A percentile compares a stretch with the other conserved stretches of the same genome.
Evolutionary conservation across 306 rosid species (phyloP).

Genomic region (Citrullus mucosospermus): DNA sequence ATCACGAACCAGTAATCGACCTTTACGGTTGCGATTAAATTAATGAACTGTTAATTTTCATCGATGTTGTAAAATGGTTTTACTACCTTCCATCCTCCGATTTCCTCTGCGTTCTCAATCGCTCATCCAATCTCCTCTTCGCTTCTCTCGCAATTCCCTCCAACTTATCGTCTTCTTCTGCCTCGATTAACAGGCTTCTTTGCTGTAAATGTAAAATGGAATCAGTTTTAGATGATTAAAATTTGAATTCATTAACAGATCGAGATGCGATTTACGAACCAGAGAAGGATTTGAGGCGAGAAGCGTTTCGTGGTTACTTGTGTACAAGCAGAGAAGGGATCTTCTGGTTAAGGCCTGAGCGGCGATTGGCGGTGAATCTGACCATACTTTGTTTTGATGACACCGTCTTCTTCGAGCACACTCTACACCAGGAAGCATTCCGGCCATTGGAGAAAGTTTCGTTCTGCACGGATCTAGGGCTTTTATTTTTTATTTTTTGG

Average conservation of each 20-base stretch:
- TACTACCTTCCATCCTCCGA: constrained; percentile 16
- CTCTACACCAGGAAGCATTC: constrained; percentile 88
- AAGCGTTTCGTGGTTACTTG: constrained; percentile 34
- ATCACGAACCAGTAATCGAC: not conserved
- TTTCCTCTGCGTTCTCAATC: constrained; percentile 26
- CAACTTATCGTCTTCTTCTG: constrained; percentile 32
- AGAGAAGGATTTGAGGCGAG: constrained; percentile 19
- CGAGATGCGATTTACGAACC: constrained; percentile 15
- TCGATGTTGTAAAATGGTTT: not conserved
- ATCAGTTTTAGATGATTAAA: not conserved
- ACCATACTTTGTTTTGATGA: constrained; percentile 20
- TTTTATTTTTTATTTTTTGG: not conserved
- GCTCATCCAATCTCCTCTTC: constrained; percentile 59
- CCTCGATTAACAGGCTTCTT: constrained; percentile 19
- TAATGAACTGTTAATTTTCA: not conserved
- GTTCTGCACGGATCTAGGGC: not conserved
- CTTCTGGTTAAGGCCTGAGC: constrained; percentile 26
- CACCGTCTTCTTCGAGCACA: constrained; percentile 77
- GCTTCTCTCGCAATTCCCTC: constrained; percentile 57
- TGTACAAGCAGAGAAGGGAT: constrained; percentile 47
- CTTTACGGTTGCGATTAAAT: no score
- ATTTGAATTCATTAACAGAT: not conserved
- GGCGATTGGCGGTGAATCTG: constrained; percentile 20
- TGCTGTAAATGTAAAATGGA: constrained; percentile 9
- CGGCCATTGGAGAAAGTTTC: constrained; percentile 31